phyloP scores from a whole-genome alignment of 805 yeast genomes.

The Yamadazyma tumulicola region DNA sequence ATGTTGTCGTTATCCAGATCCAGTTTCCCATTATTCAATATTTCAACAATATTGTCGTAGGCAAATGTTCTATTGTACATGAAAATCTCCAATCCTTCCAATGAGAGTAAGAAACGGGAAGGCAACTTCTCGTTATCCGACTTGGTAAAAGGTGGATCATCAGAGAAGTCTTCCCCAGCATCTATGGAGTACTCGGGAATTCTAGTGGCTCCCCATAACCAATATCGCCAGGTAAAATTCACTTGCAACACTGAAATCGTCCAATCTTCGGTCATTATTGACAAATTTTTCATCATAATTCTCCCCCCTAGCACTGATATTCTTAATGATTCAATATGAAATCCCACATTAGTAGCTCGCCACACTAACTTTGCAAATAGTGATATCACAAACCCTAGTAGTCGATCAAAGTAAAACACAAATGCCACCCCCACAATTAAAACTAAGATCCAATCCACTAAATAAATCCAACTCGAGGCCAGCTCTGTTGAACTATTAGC shows the following conservation, averaged over 20 bases:
- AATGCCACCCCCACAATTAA: conserved; percentile 59
- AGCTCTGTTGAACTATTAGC: conserved; percentile 17
- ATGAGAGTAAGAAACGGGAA: conserved; percentile 51
- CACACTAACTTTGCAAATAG: conserved; percentile 55
- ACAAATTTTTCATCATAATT: conserved; percentile 69
- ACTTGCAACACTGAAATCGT: conserved; percentile 70
- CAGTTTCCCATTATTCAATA: conserved; percentile 21
- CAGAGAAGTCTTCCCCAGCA: conserved; percentile 13
- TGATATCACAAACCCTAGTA: conserved; percentile 60
- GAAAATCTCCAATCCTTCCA: conserved; percentile 81
- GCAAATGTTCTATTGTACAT: conserved; percentile 77
- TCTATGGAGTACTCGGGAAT: conserved; percentile 31
- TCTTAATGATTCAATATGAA: conserved; percentile 71
- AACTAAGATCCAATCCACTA: conserved; percentile 77
- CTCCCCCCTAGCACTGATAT: conserved; percentile 82
- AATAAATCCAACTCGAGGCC: conserved; percentile 58
- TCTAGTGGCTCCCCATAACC: conserved; percentile 55
- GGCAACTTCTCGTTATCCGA: conserved; percentile 49
- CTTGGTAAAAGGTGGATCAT: conserved; percentile 6
- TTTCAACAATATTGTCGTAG: conserved; percentile 59
- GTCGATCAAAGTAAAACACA: conserved; percentile 73
- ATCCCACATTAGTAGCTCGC: conserved; percentile 53
- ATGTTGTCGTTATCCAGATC: not conserved
- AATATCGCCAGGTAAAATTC: conserved; percentile 84
- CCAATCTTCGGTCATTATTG: conserved; percentile 69